A percentile compares a stretch with the other conserved stretches of the same genome.
These are phyloP conservation scores for Xenoacremonium recifei DNA, from an alignment of 2,329 filamentous ascomycete genomes.

Conservation along the genomic window DNA sequence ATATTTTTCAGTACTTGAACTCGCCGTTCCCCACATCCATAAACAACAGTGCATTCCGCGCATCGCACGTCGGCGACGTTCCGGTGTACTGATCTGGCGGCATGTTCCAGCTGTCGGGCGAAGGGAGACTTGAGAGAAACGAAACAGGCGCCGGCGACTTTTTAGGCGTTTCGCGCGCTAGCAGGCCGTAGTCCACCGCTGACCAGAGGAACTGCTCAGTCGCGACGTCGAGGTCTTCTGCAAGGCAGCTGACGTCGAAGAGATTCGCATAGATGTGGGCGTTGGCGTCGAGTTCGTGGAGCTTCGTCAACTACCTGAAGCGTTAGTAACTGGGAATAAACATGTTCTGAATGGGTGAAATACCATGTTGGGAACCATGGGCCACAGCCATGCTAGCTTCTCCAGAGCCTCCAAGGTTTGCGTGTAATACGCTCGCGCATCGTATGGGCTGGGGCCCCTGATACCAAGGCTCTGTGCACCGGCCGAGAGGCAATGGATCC, in stretches of 20 bases:
- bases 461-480: slow-evolving; percentile 6
- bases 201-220: slow-evolving; percentile 11
- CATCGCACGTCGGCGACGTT: no score
- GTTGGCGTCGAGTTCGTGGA: slow-evolving; percentile 2
- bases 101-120: slow-evolving; percentile 6
- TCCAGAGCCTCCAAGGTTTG: no score
- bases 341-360: background rate
- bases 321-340: background rate
- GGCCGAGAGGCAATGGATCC: slow-evolving; percentile 10
- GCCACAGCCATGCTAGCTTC: slow-evolving; percentile 7
- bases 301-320: slow-evolving; percentile 1
- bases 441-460: no score
- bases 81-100: slow-evolving; percentile 3
- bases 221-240: slow-evolving; percentile 4
- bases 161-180: slow-evolving; percentile 7
- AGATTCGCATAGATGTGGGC: slow-evolving; percentile 1
- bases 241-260: slow-evolving; percentile 6
- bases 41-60: no score
- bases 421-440: no score
- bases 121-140: slow-evolving; percentile 8
- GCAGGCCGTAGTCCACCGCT: slow-evolving; percentile 10
- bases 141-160: background rate
- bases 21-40: no score
- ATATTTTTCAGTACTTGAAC: no score
- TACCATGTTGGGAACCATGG: slow-evolving; percentile 11